phyloP scores from a whole-genome alignment of 2,329 filamentous ascomycete species.

The Colletotrichum sp. region DNA sequence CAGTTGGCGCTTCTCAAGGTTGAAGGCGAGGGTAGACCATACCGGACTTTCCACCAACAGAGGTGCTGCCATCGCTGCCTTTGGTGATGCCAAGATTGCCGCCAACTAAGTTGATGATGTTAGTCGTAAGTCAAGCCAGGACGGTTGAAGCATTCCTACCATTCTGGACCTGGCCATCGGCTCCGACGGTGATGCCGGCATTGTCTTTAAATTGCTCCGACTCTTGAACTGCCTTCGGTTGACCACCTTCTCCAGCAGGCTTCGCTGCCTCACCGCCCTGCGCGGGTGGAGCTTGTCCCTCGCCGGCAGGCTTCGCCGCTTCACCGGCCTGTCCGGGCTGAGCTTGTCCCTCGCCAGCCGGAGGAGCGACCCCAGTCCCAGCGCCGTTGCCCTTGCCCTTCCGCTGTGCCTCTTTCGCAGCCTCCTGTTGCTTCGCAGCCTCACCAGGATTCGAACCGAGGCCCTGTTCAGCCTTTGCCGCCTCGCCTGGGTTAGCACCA shows the following conservation, averaged over 20 bases:
- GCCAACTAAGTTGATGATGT: neutral
- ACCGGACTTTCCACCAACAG: conserved; percentile 16
- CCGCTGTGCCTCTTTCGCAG: neutral
- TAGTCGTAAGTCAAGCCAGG: accelerated
- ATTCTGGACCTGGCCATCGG: conserved; percentile 3
- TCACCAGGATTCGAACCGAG: neutral
- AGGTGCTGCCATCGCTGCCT: conserved; percentile 15
- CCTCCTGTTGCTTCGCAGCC: neutral
- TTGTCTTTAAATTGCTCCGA: conserved; percentile 17
- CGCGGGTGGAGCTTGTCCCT: neutral
- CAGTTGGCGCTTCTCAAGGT: neutral
- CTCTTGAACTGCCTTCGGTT: conserved; percentile 9
- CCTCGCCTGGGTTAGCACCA: neutral
- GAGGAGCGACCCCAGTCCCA: neutral
- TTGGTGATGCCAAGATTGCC: conserved; percentile 17
- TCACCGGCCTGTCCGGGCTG: neutral
- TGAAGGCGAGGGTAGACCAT: neutral
- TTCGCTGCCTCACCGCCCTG: neutral
- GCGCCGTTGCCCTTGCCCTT: neutral
- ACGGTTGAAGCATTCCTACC: neutral
- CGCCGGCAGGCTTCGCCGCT: neutral
- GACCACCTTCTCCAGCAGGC: neutral
- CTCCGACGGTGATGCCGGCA: conserved; percentile 1
- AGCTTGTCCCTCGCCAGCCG: neutral
- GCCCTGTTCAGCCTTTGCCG: conserved; percentile 1